Conservation (phyloP, 441 rosid genomes). For the Erodium texanum region DNA sequence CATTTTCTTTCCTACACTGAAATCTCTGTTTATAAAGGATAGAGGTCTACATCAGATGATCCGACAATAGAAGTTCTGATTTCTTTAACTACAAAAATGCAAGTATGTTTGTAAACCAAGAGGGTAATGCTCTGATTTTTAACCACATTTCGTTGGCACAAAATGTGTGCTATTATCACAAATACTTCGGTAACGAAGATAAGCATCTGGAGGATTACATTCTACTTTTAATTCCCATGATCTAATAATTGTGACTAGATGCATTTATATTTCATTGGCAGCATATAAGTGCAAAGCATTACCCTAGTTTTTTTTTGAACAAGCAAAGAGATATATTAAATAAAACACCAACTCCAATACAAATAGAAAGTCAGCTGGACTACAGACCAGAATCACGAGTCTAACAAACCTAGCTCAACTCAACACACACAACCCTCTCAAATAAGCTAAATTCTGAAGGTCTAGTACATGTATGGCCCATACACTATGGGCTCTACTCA, state of each 20-base stretch:
- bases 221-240: neutral
- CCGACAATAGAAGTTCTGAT: constrained; percentile 17
- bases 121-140: neutral
- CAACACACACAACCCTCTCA: too few relatives aligned
- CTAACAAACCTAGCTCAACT: too few relatives aligned
- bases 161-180: neutral
- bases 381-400: too few relatives aligned
- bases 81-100: constrained; percentile 19
- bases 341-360: too few relatives aligned
- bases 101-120: constrained; percentile 10
- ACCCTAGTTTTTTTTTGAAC: too few relatives aligned
- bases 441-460: too few relatives aligned
- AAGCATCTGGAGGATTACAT: neutral
- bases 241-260: neutral
- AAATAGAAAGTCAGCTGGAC: too few relatives aligned
- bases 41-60: constrained; percentile 16
- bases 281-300: neutral
- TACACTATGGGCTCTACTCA: too few relatives aligned
- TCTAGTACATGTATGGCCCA: too few relatives aligned
- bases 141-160: neutral
- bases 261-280: constrained; percentile 7
- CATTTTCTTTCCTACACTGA: too few relatives aligned
- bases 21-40: too few relatives aligned
- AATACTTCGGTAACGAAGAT: constrained; percentile 11
- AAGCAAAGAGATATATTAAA: too few relatives aligned